Base-by-base conservation (phyloP, 2,329 filamentous ascomycete species). In the Lithohypha guttulata region DNA sequence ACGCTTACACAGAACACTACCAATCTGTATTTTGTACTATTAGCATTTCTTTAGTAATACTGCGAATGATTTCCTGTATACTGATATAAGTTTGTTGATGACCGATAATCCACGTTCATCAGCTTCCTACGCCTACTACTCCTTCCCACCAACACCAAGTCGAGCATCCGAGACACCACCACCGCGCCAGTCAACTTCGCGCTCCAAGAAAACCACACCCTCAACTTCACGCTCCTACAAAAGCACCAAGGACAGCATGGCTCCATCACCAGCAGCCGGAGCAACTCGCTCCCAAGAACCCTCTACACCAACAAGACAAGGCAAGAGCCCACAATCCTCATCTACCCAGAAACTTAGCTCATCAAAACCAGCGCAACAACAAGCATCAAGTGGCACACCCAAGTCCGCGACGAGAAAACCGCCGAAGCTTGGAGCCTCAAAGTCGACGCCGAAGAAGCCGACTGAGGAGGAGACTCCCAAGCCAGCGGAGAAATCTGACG, bases 231-330 rank as follows among this genome's bases (percentile, higher is more conserved):
- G 47, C 26, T 47, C 47, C 18, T 45, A 47, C 41, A 33, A 41
- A 26, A 48, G 45, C 28, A 44, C 42, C 31, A 47, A 42, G 34
- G 43, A 39, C 46, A 51, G 37, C 27, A 54, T 54, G 52, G 37
- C 46, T 26, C 48, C 51, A 33, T 44, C 48, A 7, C 48, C 49
- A 39, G 45, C 48, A 25, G 48, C 50, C 34, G 46, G 50, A 19
- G 22, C 21, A 19, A 26, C 20, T 23, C 42, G 45, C 34, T 28
- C 42, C 13, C 43, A 51, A 26, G 44, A 29, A 11, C 53, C 53
- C 4, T 47, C 50, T 11, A 55, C 53, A 3, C 51, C 53, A 3
- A 55, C 53, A 36, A 53, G 53, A 43, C 35, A 39, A 39, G 53
- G 52, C 42, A 55, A 52, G 43, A 47, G 27, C 15, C 42, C 50